Evolutionary conservation across 495 filamentous ascomycete genomes (phyloP), one percentile per base, ranked within the genome.

Genomic region (Xylaria flabelliformis): DNA sequence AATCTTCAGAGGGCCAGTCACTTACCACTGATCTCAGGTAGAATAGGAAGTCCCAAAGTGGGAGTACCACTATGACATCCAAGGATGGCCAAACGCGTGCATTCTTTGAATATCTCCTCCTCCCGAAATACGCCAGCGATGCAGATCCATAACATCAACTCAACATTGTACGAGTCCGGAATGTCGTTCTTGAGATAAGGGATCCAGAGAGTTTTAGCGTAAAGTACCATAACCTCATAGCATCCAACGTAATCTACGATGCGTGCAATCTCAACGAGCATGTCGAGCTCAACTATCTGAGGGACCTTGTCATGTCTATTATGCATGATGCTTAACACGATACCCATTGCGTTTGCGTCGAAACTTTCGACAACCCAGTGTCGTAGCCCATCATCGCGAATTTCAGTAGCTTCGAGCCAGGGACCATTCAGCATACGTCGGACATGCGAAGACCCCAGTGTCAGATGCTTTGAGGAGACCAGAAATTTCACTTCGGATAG

Each of bases 201-300:
- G 73, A 78, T 82, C 86, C 88, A 90, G 36, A 8, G 36, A 9
- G 78, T 77, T 9, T 85, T 81, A 21, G 79, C 78, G 56, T 82
- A 84, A 3, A 85, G 55, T 63, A 78, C 73, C 2, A 88, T 68
- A 2, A 76, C 81, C 19, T 86, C 85, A 17, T 77, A 76, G 69
- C 86, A 84, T 46, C 83, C 74, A 67, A 89, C 87, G 61, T 83
- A 84, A 72, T 90, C 86, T 21, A 86, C 82, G 34, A 90, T 73
- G 6, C 85, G 78, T 32, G 85, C 81, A 56, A 90, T 77, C 69
- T 87, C 81, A 2, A 83, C 82, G 7, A 90, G 81, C 39, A 81
- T 82, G 6, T 87, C 82, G 2, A 89, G 70, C 17, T 75, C 74
- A 3, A 88, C 46, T 39, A 6, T 8, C 36, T 39, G 6, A 39